A percentile compares a stretch with the other conserved stretches of the same genome.
phyloP scores from a whole-genome alignment of 441 rosid species.

The Pelargonium australe region DNA sequence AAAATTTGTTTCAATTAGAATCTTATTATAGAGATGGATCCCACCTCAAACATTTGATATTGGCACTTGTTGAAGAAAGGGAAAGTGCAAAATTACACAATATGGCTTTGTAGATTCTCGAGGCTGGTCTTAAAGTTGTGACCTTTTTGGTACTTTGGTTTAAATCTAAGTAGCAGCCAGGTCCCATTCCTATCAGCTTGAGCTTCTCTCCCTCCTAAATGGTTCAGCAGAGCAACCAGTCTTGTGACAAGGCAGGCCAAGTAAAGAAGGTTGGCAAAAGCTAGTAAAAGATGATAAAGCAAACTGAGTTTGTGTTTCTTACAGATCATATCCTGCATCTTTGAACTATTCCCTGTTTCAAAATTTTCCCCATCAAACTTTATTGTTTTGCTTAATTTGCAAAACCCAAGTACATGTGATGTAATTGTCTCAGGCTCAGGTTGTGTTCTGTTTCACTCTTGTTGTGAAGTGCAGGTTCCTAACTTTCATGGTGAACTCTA shows the following conservation, averaged over 20 bases:
- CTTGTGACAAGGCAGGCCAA: constrained; percentile 12
- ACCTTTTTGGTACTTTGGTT: constrained; percentile 26
- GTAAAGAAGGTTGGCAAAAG: constrained; percentile 25
- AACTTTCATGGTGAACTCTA: not conserved
- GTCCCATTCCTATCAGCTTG: constrained; percentile 7
- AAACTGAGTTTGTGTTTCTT: constrained; percentile 8
- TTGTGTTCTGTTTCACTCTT: not conserved
- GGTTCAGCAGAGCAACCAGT: not conserved
- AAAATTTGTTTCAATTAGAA: constrained; percentile 12
- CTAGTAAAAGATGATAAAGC: constrained; percentile 27
- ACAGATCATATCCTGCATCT: constrained; percentile 15
- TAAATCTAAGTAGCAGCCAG: constrained; percentile 14
- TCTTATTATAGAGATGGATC: constrained; percentile 7
- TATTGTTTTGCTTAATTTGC: not conserved
- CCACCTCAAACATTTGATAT: constrained; percentile 8
- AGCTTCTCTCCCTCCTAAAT: constrained; percentile 6
- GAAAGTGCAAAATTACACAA: constrained; percentile 12
- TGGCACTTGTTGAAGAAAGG: not conserved
- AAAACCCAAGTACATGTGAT: constrained; percentile 5
- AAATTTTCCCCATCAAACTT: constrained; percentile 4
- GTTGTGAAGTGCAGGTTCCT: constrained; percentile 1
- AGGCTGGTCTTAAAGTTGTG: constrained; percentile 36
- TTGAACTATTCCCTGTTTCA: constrained; percentile 17
- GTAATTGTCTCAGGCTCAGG: not conserved
- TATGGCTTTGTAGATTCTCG: constrained; percentile 32